Conservation (phyloP, 2,329 filamentous ascomycete genomes). For the Canariomyces notabilis region DNA sequence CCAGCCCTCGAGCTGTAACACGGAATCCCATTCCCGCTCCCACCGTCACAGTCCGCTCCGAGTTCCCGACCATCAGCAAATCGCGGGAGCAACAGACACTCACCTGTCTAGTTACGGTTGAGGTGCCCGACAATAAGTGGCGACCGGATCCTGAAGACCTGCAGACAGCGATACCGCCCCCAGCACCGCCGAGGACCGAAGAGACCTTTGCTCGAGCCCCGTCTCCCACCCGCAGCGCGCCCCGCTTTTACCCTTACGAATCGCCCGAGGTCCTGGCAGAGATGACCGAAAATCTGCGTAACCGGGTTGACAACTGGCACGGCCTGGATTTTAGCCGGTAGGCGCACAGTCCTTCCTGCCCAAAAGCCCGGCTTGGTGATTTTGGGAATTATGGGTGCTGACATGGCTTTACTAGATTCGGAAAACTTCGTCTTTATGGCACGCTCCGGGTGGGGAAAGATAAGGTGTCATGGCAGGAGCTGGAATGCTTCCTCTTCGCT, state of each 20-base stretch:
- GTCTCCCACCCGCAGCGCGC: conserved; percentile 53
- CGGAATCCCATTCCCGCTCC: conserved; percentile 88
- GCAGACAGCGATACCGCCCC: conserved; percentile 44
- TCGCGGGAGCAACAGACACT: conserved; percentile 92
- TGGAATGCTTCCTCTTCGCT: conserved; percentile 93
- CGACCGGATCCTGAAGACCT: conserved; percentile 77
- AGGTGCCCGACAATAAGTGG: conserved; percentile 92
- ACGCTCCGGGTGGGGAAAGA: conserved; percentile 93
- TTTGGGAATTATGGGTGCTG: conserved; percentile 21
- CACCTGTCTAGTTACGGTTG: conserved; percentile 89
- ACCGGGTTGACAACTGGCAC: conserved; percentile 97
- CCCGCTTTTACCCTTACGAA: conserved; percentile 66
- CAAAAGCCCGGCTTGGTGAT: conserved; percentile 5
- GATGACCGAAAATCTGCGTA: conserved; percentile 77
- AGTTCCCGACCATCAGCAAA: conserved; percentile 89
- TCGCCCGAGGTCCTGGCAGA: conserved; percentile 72
- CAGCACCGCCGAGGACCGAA: conserved; percentile 40
- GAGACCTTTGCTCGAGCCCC: conserved; percentile 51
- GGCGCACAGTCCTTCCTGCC: conserved; percentile 20
- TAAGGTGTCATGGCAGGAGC: conserved; percentile 91
- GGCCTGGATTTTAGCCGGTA: conserved; percentile 83
- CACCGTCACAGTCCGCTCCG: conserved; percentile 88
- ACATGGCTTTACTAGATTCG: conserved; percentile 61
- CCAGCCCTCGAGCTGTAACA: conserved; percentile 64
- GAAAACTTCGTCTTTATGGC: conserved; percentile 83